These are phyloP conservation scores for Chlorella sp. DNA, from an alignment of 139 green algal genomes.

Conservation along the genomic window DNA sequence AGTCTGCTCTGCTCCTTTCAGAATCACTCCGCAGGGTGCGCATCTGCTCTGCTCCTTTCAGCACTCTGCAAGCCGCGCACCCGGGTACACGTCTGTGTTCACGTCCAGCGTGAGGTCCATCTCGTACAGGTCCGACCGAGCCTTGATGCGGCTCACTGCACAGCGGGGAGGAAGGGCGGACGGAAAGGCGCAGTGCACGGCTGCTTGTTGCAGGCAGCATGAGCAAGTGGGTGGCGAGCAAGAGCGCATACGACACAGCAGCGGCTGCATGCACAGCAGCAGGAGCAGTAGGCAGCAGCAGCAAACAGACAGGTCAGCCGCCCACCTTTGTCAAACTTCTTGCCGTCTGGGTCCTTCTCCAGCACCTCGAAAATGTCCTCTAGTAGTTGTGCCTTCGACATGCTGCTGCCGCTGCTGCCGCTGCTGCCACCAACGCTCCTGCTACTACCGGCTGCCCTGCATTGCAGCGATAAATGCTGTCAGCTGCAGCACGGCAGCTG, in stretches of 20 bases:
- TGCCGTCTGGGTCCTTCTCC: conserved; percentile 91
- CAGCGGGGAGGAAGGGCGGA: conserved; percentile 31
- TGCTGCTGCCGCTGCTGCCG: not conserved
- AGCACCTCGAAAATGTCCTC: conserved; percentile 95
- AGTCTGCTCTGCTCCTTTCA: too few species aligned
- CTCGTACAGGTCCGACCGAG: conserved; percentile 88
- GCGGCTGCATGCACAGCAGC: not conserved
- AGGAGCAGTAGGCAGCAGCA: too few species aligned
- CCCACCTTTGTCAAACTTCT: conserved; percentile 96
- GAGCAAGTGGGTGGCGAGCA: not conserved
- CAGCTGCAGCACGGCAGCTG: too few species aligned
- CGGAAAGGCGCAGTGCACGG: not conserved
- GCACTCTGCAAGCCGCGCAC: not conserved
- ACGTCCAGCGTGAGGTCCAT: conserved; percentile 93
- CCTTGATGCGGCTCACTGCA: conserved; percentile 87
- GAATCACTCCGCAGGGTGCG: too few species aligned
- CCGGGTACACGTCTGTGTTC: conserved; percentile 93
- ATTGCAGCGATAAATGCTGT: too few species aligned
- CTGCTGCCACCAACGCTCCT: not conserved
- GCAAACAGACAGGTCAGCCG: too few species aligned
- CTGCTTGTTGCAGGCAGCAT: not conserved
- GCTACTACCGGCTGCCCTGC: not conserved
- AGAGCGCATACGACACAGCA: not conserved
- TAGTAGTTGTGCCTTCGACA: conserved; percentile 62
- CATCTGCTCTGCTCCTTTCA: too few species aligned